Percentiles rank a stretch among this genome's conserved stretches.
Evolutionary conservation across 805 yeast species (phyloP).

Genomic region (Metschnikowia borealis): DNA sequence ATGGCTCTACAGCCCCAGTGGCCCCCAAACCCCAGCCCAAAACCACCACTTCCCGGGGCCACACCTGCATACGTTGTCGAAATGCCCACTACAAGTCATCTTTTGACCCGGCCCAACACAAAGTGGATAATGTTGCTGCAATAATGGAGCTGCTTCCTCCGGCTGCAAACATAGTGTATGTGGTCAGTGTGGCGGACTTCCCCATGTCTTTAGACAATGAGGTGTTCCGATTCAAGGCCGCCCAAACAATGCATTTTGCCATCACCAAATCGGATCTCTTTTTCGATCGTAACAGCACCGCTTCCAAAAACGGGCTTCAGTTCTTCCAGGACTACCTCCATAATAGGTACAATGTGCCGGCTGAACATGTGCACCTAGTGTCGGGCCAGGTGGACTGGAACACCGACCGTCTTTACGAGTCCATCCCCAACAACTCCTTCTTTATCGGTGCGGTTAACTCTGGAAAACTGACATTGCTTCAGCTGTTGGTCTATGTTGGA

Average conservation of each 20-base stretch:
- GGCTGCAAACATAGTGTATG: constrained; percentile 49
- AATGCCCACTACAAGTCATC: constrained; percentile 45
- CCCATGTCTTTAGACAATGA: constrained; percentile 53
- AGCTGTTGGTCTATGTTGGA: constrained; percentile 34
- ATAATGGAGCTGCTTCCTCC: constrained; percentile 36
- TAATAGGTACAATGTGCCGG: constrained; percentile 27
- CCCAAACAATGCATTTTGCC: constrained; percentile 36
- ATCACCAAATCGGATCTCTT: constrained; percentile 45
- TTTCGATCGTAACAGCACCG: constrained; percentile 27
- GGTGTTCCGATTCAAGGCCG: constrained; percentile 31
- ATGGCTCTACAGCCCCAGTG: constrained; percentile 10
- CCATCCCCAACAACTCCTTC: constrained; percentile 41
- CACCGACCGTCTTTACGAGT: constrained; percentile 32
- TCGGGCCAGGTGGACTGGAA: constrained; percentile 57
- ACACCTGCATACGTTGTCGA: constrained; percentile 54
- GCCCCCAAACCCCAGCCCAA: not conserved
- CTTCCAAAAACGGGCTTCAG: constrained; percentile 23
- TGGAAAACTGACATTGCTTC: constrained; percentile 65
- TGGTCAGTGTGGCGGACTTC: constrained; percentile 66
- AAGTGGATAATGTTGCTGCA: constrained; percentile 19
- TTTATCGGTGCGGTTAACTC: constrained; percentile 64
- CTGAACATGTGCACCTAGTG: constrained; percentile 42
- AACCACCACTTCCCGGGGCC: not conserved
- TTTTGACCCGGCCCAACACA: constrained; percentile 30
- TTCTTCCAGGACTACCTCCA: constrained; percentile 35